Conservation (phyloP, 228 moss, liverwort and hornwort species). For the Sphagnum magellanicum region DNA sequence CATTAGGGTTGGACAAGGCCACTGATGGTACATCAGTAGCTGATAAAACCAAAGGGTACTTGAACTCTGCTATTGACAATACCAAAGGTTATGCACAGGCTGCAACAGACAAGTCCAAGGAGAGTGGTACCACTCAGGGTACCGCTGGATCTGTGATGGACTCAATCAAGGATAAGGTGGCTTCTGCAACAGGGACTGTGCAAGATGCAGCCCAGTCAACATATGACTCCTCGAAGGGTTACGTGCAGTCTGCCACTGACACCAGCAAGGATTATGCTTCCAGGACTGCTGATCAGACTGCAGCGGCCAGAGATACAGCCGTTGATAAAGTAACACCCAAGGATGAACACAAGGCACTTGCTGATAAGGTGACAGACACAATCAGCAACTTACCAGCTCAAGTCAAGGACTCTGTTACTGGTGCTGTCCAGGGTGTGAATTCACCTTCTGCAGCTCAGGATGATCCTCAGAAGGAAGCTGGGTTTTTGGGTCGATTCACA, state of each 20-base stretch:
- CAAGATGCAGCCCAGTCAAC: neutral
- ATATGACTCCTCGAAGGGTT: constrained; percentile 1
- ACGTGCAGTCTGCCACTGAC: neutral
- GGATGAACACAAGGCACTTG: constrained; percentile 18
- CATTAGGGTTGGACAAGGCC: constrained; percentile 10
- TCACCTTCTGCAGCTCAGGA: neutral
- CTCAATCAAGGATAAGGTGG: neutral
- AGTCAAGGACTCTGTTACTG: constrained; percentile 4
- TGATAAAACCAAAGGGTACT: constrained; percentile 12
- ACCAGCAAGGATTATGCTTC: constrained; percentile 2
- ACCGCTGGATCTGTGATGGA: neutral
- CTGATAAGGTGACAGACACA: constrained; percentile 16
- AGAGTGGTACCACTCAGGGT: neutral
- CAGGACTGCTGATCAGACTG: neutral
- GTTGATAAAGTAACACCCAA: constrained; percentile 17
- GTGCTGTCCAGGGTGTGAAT: constrained; percentile 1
- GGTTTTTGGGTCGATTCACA: constrained; percentile 10
- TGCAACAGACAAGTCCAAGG: constrained; percentile 8
- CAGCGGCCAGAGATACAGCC: constrained; percentile 5
- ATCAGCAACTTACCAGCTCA: constrained; percentile 8
- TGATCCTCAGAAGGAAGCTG: constrained; percentile 12
- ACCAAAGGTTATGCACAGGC: constrained; percentile 2
- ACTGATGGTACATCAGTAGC: constrained; percentile 4
- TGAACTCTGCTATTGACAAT: constrained; percentile 7
- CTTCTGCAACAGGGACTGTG: neutral